Evolutionary conservation across 352 stramenopile species (phyloP), one percentile per base, ranked within the genome.

Genomic region (Globisporangium emineosum): DNA sequence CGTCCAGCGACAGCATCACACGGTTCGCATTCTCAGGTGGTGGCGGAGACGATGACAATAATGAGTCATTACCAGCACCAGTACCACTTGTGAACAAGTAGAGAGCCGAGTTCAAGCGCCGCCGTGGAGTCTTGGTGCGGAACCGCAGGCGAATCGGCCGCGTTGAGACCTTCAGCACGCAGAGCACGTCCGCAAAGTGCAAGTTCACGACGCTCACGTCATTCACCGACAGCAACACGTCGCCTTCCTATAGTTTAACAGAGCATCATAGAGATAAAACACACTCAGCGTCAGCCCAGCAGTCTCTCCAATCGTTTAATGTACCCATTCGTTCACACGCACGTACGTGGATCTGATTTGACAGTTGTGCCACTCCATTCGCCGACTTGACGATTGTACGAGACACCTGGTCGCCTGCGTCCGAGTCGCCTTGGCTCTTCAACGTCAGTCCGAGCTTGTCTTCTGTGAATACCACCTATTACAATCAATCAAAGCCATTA

Each of bases 201-300:
- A 92, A 64, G 25, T 80, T 77, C 12, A 73, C 67, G 52, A 92
- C 84, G 55, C 76, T 88, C 32, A 88, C 78, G 42, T 77, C 79
- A 62, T 92, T 90, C 45, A 92, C 78, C 0, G 81, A 88, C 42
- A 89, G 67, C 32, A 92, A 60, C 29, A 89, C 72, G 52, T 92
- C 83, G 6, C 81, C 83, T 73, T 92, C 80, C 83, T 92, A 10
- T 17, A 47, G 4, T 47, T 47, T n/a, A 45, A 45, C 3, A 45
- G 1, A 9, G 15, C n/a, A 37, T n/a, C 27, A 67, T 67, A 45
- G 53, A 19, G 29, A 52, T 25, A 42, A 23, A 23, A 63, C 67
- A 35, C 50, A 70, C 47, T 3, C 21, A 55, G 27, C 33, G 10
- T 9, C 27, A 56, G 27, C 12, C 27, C 32, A 47, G 9, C 40